Base-by-base conservation (phyloP, 148 eudicot species). In the Amaranthus hypochondriacus region DNA sequence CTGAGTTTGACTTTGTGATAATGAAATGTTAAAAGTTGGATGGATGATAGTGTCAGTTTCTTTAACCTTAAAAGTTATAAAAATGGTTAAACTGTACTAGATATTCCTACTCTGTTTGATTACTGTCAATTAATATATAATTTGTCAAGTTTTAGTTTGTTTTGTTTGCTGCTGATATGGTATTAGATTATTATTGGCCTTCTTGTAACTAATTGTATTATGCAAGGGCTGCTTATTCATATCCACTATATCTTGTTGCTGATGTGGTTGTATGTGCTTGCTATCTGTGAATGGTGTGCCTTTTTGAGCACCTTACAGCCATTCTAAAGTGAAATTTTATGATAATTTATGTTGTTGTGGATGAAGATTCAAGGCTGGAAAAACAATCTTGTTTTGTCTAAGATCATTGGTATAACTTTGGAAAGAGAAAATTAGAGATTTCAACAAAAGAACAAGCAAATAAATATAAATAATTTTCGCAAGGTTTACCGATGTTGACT, bases 11-110 rank as follows among this genome's bases (percentile, higher is more conserved):
- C 62, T 64, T 47, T 71, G 46, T 52, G 39, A 61, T 43, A 56
- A 75, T 66, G 57, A 66, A 15, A 56, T 69, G 2, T 66, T 49
- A 57, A 39, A 55, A 67, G 77, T 78, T 66, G 62, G 68, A 14
- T 66, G 62, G 68, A 14, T 78, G 69, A 0, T 55, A 50, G 67
- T 60, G 52, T 14, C 50, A n/a, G 52, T 43, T 56, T 48, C 59
- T 47, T 47, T 66, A 39, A 21, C 5, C 8, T 9, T 9, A 52
- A 4, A 4, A 6, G n/a, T 62, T 51, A 39, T 10, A 46, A 39
- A 12, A 13, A 48, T 48, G 9, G 58, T 6, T 5, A n/a, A 15
- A 18, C 8, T 7, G n/a, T 48, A 44, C 12, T 21, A 4, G 57
- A 64, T 53, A 46, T 43, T 6, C 61, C 8, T 47, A 73, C 39